Percentiles rank a stretch among this genome's conserved stretches.
phyloP scores from a whole-genome alignment of 2,329 filamentous ascomycete genomes.

The Chrysoporthe deuterocubensis region DNA sequence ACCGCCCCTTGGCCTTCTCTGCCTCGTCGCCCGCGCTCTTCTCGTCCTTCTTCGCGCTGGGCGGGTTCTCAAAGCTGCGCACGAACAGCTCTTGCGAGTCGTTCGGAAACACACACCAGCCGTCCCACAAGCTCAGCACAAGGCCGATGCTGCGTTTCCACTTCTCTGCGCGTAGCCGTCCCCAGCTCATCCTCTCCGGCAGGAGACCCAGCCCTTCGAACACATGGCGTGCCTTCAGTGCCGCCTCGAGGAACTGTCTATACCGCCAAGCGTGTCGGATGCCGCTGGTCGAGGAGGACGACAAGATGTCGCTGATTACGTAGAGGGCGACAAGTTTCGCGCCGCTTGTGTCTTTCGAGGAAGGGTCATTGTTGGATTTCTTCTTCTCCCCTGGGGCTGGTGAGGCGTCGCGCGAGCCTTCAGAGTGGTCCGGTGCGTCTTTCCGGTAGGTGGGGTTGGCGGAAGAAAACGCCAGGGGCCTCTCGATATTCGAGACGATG shows the following conservation, averaged over 20 bases:
- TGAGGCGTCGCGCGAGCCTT: constrained; percentile 42
- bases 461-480: constrained; percentile 73
- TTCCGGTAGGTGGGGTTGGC: constrained; percentile 65
- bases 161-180: constrained; percentile 79
- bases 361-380: constrained; percentile 27
- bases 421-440: constrained; percentile 42
- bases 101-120: constrained; percentile 74
- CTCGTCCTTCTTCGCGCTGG: constrained; percentile 45
- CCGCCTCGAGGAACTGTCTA: constrained; percentile 75
- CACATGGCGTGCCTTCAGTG: constrained; percentile 67
- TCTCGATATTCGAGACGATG: constrained; percentile 79
- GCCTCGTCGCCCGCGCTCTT: constrained; percentile 43
- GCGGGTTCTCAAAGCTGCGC: constrained; percentile 72
- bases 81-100: constrained; percentile 74
- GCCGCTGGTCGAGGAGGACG: constrained; percentile 74
- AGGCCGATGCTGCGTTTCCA: constrained; percentile 78
- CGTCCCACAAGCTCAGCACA: constrained; percentile 72
- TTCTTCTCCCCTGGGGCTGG: constrained; percentile 43
- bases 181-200: constrained; percentile 75
- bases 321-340: constrained; percentile 83
- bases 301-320: constrained; percentile 76
- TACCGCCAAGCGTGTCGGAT: constrained; percentile 88
- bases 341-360: constrained; percentile 63
- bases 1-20: constrained; percentile 46
- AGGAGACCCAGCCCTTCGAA: constrained; percentile 78